Base-by-base conservation (phyloP, 192 early-diverging fungal genomes). In the Dispira simplex region DNA sequence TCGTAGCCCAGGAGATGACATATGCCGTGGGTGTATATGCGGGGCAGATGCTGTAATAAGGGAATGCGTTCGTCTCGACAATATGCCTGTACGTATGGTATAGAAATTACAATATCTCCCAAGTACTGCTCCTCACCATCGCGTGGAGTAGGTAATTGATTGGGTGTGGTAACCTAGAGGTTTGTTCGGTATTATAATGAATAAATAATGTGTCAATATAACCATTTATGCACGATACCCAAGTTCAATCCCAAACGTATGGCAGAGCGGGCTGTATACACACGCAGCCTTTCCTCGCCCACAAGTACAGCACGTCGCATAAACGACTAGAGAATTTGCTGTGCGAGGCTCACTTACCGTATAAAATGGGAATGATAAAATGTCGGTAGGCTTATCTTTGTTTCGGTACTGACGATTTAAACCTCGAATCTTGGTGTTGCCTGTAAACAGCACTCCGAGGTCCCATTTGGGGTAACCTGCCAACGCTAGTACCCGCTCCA, bases 1-100 rank as follows among this genome's bases (percentile, higher is more conserved):
- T 86, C 82, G 56, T 83, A 84, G 11, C 84, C 84, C 44, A 86
- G 68, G 27, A 86, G 66, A 67, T 86, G 84, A 52, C 81, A 84
- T 11, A 86, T 80, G 0, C 84, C 84, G 64, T 86, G 84, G 0
- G 77, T 73, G 52, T 79, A 75, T 20, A 86, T 71, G 6, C 78
- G 68, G 0, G 79, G 79, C n/a, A 86, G 54, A 25, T 81, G 76
- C 1, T 65, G 66, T 39, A 71, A 45, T 20, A 84, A 49, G 32
- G 56, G 54, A 21, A 81, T 75, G n/a, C 73, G 70, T 55, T 83
- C 11, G 12, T 49, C 27, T 16, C 55, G 55, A 62, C 84, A 86
- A 63, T 80, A 78, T 2, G 70, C 46, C 6, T 69, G 21, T 32
- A 86, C 77, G 64, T 80, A 84, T 12, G 71, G 71, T 46, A 78